phyloP scores from a whole-genome alignment of 139 green algal genomes.

The Eudorina sp. region DNA sequence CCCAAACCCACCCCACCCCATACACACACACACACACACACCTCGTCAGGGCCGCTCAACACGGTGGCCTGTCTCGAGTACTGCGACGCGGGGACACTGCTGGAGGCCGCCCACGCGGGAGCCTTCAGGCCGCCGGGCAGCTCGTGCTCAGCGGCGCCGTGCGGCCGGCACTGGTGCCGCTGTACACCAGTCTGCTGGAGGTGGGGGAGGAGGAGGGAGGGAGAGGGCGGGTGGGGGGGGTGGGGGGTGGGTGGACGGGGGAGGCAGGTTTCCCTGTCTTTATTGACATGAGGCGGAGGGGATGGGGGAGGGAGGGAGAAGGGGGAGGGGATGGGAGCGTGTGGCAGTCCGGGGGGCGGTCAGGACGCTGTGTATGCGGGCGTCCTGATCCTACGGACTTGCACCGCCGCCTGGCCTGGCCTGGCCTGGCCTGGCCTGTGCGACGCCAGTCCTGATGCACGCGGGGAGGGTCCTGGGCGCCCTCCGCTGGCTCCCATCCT shows the following conservation, averaged over 20 bases:
- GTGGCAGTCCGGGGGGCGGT: too few relatives aligned
- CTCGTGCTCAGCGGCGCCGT: slow-evolving; percentile 17
- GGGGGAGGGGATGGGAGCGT: too few relatives aligned
- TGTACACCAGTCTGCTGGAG: slow-evolving; percentile 44
- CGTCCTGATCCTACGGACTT: too few relatives aligned
- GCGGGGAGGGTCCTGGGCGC: too few relatives aligned
- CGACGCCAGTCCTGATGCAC: too few relatives aligned
- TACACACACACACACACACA: background rate
- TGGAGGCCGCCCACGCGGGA: slow-evolving; percentile 19
- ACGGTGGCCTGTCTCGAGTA: slow-evolving; percentile 42
- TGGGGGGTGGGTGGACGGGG: background rate
- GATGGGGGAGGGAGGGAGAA: too few relatives aligned
- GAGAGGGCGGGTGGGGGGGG: background rate
- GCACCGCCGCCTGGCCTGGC: too few relatives aligned
- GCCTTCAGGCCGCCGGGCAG: slow-evolving; percentile 16
- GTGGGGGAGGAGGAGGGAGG: background rate
- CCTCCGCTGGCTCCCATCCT: too few relatives aligned
- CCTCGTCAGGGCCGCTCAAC: slow-evolving; percentile 23
- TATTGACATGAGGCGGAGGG: too few relatives aligned
- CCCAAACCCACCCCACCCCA: background rate
- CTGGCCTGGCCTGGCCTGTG: too few relatives aligned
- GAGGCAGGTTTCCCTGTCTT: too few relatives aligned
- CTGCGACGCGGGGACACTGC: slow-evolving; percentile 55
- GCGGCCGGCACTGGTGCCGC: slow-evolving; percentile 31
- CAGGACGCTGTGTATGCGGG: too few relatives aligned